Evolutionary conservation across 2,329 filamentous ascomycete species (phyloP).

Genomic region (Pseudogymnoascus sp.): DNA sequence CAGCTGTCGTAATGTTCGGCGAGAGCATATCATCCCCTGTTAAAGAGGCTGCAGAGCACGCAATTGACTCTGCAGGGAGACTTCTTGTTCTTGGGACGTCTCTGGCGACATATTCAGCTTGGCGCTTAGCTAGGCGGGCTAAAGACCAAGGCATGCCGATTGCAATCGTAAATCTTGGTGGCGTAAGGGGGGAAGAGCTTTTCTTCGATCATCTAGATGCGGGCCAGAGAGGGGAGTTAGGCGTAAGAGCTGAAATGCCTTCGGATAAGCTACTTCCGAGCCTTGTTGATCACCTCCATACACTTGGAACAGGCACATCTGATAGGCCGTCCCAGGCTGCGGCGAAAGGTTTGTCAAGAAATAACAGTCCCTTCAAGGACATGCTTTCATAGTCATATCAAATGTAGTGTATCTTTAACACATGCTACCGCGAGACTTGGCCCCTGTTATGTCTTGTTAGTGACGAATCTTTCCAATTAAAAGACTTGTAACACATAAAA

Average conservation of each 20-base stretch:
- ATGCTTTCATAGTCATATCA: slow-evolving; percentile 45
- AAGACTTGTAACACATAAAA: neutral
- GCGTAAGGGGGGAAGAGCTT: slow-evolving; percentile 69
- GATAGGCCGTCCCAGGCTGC: slow-evolving; percentile 16
- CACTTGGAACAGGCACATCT: slow-evolving; percentile 18
- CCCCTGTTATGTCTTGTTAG: neutral
- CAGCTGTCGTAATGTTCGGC: slow-evolving; percentile 93
- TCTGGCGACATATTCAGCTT: slow-evolving; percentile 90
- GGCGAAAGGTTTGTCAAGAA: slow-evolving; percentile 22
- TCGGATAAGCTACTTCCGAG: slow-evolving; percentile 52
- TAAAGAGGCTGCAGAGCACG: slow-evolving; percentile 70
- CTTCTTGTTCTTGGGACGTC: slow-evolving; percentile 82
- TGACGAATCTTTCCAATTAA: neutral
- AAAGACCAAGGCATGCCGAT: slow-evolving; percentile 78
- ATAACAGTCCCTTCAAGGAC: slow-evolving; percentile 44
- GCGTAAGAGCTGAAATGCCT: slow-evolving; percentile 50
- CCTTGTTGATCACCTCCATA: slow-evolving; percentile 45
- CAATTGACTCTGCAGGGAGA: slow-evolving; percentile 68
- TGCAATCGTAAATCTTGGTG: slow-evolving; percentile 81
- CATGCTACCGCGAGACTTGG: neutral
- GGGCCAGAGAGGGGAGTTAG: slow-evolving; percentile 42
- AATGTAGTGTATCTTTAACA: slow-evolving; percentile 11
- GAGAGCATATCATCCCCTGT: slow-evolving; percentile 68
- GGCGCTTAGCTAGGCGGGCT: slow-evolving; percentile 78
- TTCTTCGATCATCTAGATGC: slow-evolving; percentile 56